Base-by-base conservation (phyloP, 2,329 filamentous ascomycete species). In the Xylaria sp. region DNA sequence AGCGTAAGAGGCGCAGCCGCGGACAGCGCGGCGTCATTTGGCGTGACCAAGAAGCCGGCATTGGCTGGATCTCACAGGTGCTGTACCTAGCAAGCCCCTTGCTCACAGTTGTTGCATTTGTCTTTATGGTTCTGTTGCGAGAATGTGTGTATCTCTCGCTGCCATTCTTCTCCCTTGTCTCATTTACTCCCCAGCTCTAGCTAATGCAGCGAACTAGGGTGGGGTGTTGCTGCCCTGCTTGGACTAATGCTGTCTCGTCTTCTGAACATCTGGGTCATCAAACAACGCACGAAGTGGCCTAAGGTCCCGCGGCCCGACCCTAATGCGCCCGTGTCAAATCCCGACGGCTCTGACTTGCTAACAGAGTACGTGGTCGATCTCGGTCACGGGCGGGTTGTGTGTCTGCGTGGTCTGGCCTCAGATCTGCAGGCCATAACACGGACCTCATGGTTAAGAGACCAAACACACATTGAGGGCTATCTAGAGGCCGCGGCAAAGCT, bases 371-470 rank as follows among this genome's bases (percentile, higher is more conserved):
- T 84, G 2, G 79, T 90, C 28, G 82, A 87, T 32, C 80, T 90
- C 4, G 84, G 83, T 23, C 80, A 82, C 28, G 85, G 85, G 48
- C 80, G 84, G 0, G 83, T 82, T 72, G 81, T 90, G 1, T 79
- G 84, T 13, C 80, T 91, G 48, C 82, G 83, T 32, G 89, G 89
- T 4, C 74, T 80, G 4, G 80, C 84, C 8, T 81, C 85, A 36
- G 88, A 90, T 73, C 80, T 90, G 7, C 86, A 87, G 65, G 87
- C 87, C 34, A 82, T 90, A 46, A 90, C 87, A 0, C 83, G 85
- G 3, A 84, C 85, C 3, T 73, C 81, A 32, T 90, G 87, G 88
- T 76, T 91, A 53, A 80, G 83, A 12, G 79, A 83, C 45, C 83
- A 85, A 75, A 87, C 84, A 0, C 77, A 80, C 30, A 55, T 82